Percentiles rank a stretch among this genome's conserved stretches.
Evolutionary conservation across 345 rosid species (phyloP).

Genomic region (Corchorus olitorius): DNA sequence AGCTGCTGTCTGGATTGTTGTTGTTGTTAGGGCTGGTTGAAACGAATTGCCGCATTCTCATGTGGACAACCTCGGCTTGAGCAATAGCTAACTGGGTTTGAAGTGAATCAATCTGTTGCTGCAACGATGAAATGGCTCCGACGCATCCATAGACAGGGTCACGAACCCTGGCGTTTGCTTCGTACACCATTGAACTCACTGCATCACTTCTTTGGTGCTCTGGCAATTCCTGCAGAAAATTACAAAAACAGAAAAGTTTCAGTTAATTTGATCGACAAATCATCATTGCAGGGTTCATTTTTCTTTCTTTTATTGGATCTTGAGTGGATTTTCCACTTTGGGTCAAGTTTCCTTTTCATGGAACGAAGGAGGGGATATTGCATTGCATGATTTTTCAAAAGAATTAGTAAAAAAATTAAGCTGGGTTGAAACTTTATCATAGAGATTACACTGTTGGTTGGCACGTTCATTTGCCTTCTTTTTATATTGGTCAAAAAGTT

Average conservation of each 20-base stretch:
- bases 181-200: conserved; percentile 93
- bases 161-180: conserved; percentile 84
- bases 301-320: not conserved
- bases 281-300: not conserved
- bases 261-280: not conserved
- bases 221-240: conserved; percentile 51
- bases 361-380: not conserved
- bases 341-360: not conserved
- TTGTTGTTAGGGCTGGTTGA: conserved; percentile 5
- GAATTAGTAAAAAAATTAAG: not conserved
- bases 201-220: conserved; percentile 78
- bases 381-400: conserved; percentile 4
- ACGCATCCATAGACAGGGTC: conserved; percentile 94
- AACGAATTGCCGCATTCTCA: conserved; percentile 37
- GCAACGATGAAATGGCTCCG: conserved; percentile 77
- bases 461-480: not conserved
- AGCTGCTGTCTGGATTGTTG: conserved; percentile 8
- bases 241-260: not conserved
- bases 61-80: conserved; percentile 76
- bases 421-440: not conserved
- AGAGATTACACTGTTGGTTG: not conserved
- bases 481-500: not conserved
- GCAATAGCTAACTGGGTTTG: conserved; percentile 77
- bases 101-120: conserved; percentile 74
- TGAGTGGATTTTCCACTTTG: conserved; percentile 20